Evolutionary conservation across 2,329 filamentous ascomycete genomes (phyloP).

Genomic region (Neofusicoccum laricinum): DNA sequence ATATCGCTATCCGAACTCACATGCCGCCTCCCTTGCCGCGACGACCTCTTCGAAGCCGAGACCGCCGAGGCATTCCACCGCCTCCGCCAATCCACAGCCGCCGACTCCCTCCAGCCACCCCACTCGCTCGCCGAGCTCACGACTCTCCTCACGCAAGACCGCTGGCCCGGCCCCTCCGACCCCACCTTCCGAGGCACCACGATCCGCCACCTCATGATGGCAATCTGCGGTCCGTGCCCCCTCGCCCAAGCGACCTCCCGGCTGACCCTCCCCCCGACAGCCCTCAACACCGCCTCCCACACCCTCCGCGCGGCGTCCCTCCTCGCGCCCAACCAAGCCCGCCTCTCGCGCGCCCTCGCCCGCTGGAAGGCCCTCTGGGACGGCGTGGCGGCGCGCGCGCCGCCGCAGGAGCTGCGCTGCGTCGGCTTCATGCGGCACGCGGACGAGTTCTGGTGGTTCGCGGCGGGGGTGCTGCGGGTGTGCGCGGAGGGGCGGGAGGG

Average conservation of each 20-base stretch:
- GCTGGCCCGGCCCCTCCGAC: not conserved
- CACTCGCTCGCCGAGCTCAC: not conserved
- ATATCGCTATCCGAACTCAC: conserved; percentile 18
- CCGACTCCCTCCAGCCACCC: not conserved
- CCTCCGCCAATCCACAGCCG: not conserved
- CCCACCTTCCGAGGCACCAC: not conserved
- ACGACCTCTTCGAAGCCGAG: conserved; percentile 20
- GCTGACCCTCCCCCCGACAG: conserved; percentile 4
- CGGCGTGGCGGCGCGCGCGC: not conserved
- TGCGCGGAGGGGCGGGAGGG: not conserved
- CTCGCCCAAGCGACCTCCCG: too few relatives aligned
- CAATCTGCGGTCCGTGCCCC: too few relatives aligned
- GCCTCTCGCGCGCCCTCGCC: conserved; percentile 17
- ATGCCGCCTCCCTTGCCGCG: conserved; percentile 16
- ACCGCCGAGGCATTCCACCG: not conserved
- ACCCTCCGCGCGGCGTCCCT: conserved; percentile 13
- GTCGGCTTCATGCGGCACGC: conserved; percentile 21
- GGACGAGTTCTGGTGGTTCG: conserved; percentile 22
- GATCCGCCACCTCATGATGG: conserved; percentile 16
- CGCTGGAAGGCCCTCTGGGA: conserved; percentile 23
- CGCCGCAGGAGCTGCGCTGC: not conserved
- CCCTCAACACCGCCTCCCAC: conserved; percentile 15
- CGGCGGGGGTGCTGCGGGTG: conserved; percentile 17
- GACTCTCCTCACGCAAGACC: not conserved
- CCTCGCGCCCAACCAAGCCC: not conserved